Evolutionary conservation across 2,329 filamentous ascomycete genomes (phyloP).

Genomic region (Aspergillus sp.): DNA sequence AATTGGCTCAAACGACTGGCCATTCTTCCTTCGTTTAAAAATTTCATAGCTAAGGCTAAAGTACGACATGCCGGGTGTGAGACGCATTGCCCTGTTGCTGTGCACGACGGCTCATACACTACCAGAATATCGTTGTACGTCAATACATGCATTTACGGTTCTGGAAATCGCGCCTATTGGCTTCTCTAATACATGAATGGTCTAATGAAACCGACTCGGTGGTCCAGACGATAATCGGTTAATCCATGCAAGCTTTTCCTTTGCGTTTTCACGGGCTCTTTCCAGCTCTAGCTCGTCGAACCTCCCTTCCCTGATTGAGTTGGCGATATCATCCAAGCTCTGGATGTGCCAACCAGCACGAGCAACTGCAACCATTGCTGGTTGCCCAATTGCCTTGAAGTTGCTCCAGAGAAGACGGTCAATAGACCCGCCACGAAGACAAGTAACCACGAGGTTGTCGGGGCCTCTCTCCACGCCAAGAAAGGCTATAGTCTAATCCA

Average conservation of each 20-base stretch:
- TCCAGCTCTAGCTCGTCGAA: neutral
- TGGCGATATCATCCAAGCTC: neutral
- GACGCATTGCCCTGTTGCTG: neutral
- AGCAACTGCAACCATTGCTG: neutral
- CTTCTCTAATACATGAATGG: neutral
- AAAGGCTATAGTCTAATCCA: neutral
- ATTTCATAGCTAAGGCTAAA: neutral
- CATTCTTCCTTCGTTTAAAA: neutral
- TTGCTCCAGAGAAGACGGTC: neutral
- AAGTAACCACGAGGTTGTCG: neutral
- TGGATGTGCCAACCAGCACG: neutral
- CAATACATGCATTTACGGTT: neutral
- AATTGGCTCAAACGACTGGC: neutral
- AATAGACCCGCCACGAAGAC: neutral
- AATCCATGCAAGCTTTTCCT: neutral
- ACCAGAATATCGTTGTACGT: neutral
- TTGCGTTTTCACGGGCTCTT: neutral
- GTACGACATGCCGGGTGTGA: neutral
- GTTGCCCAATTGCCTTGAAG: neutral
- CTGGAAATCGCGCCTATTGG: neutral
- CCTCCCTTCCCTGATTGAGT: neutral
- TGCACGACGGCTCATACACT: neutral
- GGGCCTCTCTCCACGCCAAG: neutral
- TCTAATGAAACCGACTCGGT: neutral
- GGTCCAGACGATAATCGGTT: neutral